Base-by-base conservation (phyloP, 2,329 filamentous ascomycete species). In the Drechslerella coelobrocha region DNA sequence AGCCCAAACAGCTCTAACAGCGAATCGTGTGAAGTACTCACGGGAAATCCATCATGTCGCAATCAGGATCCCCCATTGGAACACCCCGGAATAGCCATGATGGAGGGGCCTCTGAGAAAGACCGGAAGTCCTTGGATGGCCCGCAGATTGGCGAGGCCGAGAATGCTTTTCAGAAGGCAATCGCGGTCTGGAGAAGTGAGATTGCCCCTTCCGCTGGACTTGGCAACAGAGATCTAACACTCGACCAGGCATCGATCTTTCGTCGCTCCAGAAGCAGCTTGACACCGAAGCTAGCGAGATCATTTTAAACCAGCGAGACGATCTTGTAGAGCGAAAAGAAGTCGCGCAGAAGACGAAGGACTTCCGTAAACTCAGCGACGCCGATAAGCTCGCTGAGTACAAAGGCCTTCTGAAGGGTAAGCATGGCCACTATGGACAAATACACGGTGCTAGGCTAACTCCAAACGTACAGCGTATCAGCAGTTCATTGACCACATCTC, bases 271-370 rank as follows among this genome's bases (percentile, higher is more conserved):
- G 72, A 89, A 91, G 29, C 90, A 85, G 74, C 88, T 99, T 73
- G 94, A 99, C 80, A 89, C 88, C 68, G 93, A 92, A 2, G 94
- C 94, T n/a, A 93, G 92, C 9, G 94, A 97, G 76, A 91, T 99
- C 72, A 91, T 97, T 56, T 83, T 89, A 51, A 92, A 96, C 78
- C 95, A 99, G 78, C 86, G 92, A 76, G 94, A 97, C 79, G 91
- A 93, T n/a, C 89, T 96, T 2, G 88, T 97, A 0, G 93, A 99
- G 78, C 86, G 94, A 57, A 99, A 99, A 78, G 95, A 99, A 72
- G 83, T 99, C 19, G 94, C 95, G n/a, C 92, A 97, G 78, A 97
- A 97, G 83, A 99, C 94, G 0, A 99, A 99, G 77, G 93, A 97
- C 76, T 99, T 97, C 76, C 85, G 92, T 72, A 97, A 97, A 79